These are phyloP conservation scores for Cicer bijugum DNA, from an alignment of 306 rosid species.

Conservation along the genomic window DNA sequence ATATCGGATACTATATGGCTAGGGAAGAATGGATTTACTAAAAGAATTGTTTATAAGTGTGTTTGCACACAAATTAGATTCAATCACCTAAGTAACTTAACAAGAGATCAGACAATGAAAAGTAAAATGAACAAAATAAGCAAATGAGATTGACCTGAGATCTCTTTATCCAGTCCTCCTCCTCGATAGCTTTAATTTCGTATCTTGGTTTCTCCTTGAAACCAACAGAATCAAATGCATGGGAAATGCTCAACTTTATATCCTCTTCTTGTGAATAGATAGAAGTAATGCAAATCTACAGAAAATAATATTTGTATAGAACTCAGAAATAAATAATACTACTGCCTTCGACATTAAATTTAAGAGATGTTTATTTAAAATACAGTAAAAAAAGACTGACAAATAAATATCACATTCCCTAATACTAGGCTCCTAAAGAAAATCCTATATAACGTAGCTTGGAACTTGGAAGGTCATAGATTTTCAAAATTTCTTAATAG, in stretches of 20 bases:
- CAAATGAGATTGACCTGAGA: conserved; percentile 63
- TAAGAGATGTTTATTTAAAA: background rate
- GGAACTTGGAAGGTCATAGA: background rate
- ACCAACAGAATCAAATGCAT: conserved; percentile 81
- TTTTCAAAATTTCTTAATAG: background rate
- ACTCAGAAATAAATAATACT: conserved; percentile 18
- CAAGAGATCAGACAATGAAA: conserved; percentile 5
- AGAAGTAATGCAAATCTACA: conserved; percentile 70
- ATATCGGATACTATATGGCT: conserved; percentile 1
- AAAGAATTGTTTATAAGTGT: conserved; percentile 22
- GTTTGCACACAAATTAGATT: conserved; percentile 17
- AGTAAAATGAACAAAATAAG: conserved; percentile 11
- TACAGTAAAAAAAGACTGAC: conserved; percentile 3
- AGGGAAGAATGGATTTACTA: conserved; percentile 9
- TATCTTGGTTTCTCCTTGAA: conserved; percentile 72
- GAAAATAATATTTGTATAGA: conserved; percentile 32
- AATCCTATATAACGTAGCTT: background rate
- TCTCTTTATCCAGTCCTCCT: conserved; percentile 74
- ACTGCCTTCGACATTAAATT: conserved; percentile 3
- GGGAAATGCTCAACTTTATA: conserved; percentile 62
- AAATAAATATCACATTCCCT: background rate
- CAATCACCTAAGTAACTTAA: conserved; percentile 2
- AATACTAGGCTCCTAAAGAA: background rate
- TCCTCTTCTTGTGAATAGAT: conserved; percentile 71
- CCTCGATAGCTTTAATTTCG: conserved; percentile 66